Evolutionary conservation across 2,329 filamentous ascomycete genomes (phyloP).

Genomic region (Fusarium dimerum): DNA sequence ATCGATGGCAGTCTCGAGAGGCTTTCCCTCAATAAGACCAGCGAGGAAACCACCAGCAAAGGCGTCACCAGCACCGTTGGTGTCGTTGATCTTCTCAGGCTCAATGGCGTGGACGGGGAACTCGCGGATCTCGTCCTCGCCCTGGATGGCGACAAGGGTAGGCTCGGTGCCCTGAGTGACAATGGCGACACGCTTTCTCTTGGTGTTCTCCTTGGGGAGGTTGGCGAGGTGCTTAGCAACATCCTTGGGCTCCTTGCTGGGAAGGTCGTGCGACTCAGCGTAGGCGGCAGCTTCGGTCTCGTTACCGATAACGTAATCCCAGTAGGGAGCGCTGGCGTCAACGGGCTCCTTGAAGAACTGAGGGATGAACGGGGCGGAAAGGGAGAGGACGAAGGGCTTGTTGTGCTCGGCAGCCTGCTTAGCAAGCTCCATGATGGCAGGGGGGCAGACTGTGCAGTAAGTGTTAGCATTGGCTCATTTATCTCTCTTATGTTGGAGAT

Average conservation of each 20-base stretch:
- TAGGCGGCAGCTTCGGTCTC: slow-evolving; percentile 92
- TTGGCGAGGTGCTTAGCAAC: slow-evolving; percentile 85
- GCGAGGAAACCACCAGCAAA: slow-evolving; percentile 95
- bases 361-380: slow-evolving; percentile 93
- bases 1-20: slow-evolving; percentile 76
- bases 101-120: slow-evolving; percentile 81
- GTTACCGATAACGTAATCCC: slow-evolving; percentile 95
- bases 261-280: slow-evolving; percentile 76
- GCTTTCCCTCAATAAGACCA: slow-evolving; percentile 82
- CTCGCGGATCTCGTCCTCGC: slow-evolving; percentile 69
- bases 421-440: slow-evolving; percentile 85
- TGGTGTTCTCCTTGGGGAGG: slow-evolving; percentile 87
- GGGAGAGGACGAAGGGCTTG: slow-evolving; percentile 89
- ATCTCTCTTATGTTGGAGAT: no score
- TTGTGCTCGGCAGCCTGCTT: slow-evolving; percentile 86
- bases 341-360: slow-evolving; percentile 98
- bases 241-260: slow-evolving; percentile 75
- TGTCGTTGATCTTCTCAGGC: slow-evolving; percentile 83
- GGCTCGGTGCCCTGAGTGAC: slow-evolving; percentile 94
- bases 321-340: slow-evolving; percentile 83
- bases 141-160: slow-evolving; percentile 80
- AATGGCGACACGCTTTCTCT: slow-evolving; percentile 82
- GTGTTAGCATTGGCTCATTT: slow-evolving; percentile 4
- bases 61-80: slow-evolving; percentile 94
- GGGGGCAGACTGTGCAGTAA: slow-evolving; percentile 68